Percentiles rank a stretch among this genome's conserved stretches.
These are phyloP conservation scores for Ceratocystis lukuohia DNA, from an alignment of 2,329 filamentous ascomycete genomes.

Conservation along the genomic window DNA sequence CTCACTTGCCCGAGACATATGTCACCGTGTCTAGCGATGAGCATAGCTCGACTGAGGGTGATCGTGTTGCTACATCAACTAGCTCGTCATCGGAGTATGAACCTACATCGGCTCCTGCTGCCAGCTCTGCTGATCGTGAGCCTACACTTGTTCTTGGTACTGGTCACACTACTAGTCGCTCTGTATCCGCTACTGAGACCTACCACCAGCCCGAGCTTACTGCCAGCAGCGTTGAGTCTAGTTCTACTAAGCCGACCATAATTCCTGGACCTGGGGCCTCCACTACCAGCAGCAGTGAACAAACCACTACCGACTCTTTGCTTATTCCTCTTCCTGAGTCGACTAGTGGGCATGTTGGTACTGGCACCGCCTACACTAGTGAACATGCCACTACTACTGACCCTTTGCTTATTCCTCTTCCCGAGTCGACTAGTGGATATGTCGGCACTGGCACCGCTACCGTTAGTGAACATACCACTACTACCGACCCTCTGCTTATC, in stretches of 20 bases:
- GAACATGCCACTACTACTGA: not conserved
- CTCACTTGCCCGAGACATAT: not conserved
- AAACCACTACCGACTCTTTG: too few species aligned
- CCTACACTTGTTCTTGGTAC: not conserved
- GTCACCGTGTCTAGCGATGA: not conserved
- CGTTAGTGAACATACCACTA: too few species aligned
- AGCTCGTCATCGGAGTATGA: not conserved
- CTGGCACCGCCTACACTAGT: too few species aligned
- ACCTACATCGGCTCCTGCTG: not conserved
- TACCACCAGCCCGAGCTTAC: not conserved
- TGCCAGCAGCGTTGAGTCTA: not conserved
- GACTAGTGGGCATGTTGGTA: too few species aligned
- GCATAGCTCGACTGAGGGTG: not conserved
- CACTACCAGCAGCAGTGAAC: too few species aligned
- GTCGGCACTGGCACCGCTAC: too few species aligned
- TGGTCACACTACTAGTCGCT: not conserved
- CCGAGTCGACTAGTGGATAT: not conserved
- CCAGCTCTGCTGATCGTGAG: not conserved
- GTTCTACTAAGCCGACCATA: not conserved
- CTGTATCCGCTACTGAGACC: not conserved
- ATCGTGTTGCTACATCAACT: not conserved
- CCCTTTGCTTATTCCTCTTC: not conserved
- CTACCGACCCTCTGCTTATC: too few species aligned
- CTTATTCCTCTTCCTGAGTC: not conserved
- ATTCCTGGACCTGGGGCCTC: not conserved